Conservation (phyloP, 2,329 filamentous ascomycete genomes). For the Botryosphaeria dothidea region DNA sequence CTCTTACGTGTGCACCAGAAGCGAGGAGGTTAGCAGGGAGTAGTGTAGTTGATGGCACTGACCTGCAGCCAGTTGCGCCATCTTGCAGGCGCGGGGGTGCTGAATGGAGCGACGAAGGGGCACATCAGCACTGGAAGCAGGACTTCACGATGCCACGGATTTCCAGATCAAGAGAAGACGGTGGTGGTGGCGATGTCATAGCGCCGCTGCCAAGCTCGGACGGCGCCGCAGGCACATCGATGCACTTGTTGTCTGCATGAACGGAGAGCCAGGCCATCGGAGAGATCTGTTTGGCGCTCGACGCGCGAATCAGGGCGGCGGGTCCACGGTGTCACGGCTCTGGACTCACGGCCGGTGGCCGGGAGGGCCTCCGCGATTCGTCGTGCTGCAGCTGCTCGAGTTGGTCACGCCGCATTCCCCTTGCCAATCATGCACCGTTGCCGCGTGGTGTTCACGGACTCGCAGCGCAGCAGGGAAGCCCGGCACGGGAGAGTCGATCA, state of each 20-base stretch:
- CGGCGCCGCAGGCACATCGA: not conserved
- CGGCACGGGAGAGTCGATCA: slow-evolving; percentile 13
- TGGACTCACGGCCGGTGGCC: not conserved
- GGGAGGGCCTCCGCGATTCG: slow-evolving; percentile 5
- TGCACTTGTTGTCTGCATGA: slow-evolving; percentile 3
- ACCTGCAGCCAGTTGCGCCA: not conserved
- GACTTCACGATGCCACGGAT: not conserved
- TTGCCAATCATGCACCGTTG: slow-evolving; percentile 13
- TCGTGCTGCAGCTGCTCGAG: not conserved
- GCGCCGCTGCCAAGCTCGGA: not conserved
- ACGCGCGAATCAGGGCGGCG: not conserved
- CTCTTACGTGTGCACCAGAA: not conserved
- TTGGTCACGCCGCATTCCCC: slow-evolving; percentile 13
- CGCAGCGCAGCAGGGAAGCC: slow-evolving; percentile 4
- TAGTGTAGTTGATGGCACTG: not conserved
- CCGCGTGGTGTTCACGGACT: slow-evolving; percentile 14
- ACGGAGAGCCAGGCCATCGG: slow-evolving; percentile 13
- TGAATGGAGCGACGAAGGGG: slow-evolving; percentile 7
- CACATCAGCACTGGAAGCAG: not conserved
- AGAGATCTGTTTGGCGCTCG: slow-evolving; percentile 11
- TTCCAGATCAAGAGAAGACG: not conserved
- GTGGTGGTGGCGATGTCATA: slow-evolving; percentile 9
- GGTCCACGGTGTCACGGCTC: not conserved
- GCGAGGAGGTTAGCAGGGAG: not conserved
- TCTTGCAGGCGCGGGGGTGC: slow-evolving; percentile 5